phyloP scores from a whole-genome alignment of 495 filamentous ascomycete genomes.

The Neurospora sublineolata region DNA sequence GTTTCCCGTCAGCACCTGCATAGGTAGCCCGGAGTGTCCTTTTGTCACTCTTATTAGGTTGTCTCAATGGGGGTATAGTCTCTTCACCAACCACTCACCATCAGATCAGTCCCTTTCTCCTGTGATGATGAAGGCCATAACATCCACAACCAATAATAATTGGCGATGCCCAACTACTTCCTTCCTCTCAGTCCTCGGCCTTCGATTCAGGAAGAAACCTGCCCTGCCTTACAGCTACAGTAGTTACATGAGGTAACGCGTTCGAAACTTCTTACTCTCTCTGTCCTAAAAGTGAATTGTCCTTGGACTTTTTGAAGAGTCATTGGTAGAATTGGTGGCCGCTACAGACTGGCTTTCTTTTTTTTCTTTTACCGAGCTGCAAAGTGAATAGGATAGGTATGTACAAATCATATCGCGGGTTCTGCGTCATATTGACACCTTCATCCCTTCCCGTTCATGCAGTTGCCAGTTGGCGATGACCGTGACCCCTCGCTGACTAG shows the following conservation, averaged over 20 bases:
- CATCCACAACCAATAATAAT: neutral
- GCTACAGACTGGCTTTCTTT: neutral
- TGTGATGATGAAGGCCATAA: neutral
- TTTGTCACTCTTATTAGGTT: neutral
- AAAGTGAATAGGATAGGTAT: neutral
- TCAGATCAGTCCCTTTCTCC: neutral
- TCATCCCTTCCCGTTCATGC: neutral
- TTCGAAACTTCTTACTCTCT: neutral
- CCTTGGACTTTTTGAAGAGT: no score
- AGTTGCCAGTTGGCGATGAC: neutral
- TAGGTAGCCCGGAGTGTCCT: neutral
- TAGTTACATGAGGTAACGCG: neutral
- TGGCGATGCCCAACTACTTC: neutral
- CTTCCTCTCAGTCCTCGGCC: neutral
- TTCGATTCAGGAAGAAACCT: no score
- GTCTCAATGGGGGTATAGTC: neutral
- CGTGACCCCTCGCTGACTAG: no score
- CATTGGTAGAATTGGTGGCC: neutral
- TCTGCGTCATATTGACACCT: neutral
- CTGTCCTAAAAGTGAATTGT: neutral
- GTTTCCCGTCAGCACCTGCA: neutral
- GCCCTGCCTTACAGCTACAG: no score
- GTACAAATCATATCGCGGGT: neutral
- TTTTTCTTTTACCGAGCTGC: neutral
- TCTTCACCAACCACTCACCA: neutral